phyloP scores from a whole-genome alignment of 805 yeast species.

The Hermanozyma aechmeae region DNA sequence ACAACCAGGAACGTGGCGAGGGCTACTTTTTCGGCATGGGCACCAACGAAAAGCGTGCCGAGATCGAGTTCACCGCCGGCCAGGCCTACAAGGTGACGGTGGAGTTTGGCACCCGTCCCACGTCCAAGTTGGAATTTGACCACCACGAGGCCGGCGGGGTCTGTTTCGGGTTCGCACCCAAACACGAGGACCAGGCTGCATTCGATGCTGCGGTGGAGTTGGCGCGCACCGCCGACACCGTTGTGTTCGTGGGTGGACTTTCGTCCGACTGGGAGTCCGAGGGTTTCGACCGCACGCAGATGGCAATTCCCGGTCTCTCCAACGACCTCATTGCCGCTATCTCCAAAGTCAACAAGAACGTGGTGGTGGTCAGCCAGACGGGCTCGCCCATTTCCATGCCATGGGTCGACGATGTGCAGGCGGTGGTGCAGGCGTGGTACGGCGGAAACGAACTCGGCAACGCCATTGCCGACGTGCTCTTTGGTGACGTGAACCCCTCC shows the following conservation, averaged over 20 bases:
- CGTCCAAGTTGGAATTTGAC: constrained; percentile 11
- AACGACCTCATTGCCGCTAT: constrained; percentile 17
- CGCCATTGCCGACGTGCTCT: constrained; percentile 23
- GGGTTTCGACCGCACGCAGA: constrained; percentile 19
- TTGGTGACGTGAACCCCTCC: constrained; percentile 23
- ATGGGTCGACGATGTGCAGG: constrained; percentile 16
- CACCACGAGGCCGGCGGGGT: constrained; percentile 18
- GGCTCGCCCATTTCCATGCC: constrained; percentile 26
- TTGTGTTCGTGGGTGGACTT: constrained; percentile 18
- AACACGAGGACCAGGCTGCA: constrained; percentile 16
- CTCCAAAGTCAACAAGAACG: constrained; percentile 17
- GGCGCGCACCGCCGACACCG: constrained; percentile 20
- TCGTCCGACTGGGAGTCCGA: constrained; percentile 23
- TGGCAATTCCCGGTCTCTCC: constrained; percentile 21
- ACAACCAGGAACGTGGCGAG: constrained; percentile 11
- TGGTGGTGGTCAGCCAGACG: constrained; percentile 23
- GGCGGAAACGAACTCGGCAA: constrained; percentile 27
- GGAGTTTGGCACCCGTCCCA: constrained; percentile 43
- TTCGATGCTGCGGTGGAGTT: constrained; percentile 15
- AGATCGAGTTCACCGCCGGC: constrained; percentile 33
- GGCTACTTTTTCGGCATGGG: constrained; percentile 46
- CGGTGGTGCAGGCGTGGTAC: constrained; percentile 24
- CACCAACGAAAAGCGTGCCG: constrained; percentile 39
- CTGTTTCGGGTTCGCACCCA: constrained; percentile 13
- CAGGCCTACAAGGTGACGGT: constrained; percentile 34